Evolutionary conservation across 345 rosid genomes (phyloP).

Genomic region (Isatis tinctoria): DNA sequence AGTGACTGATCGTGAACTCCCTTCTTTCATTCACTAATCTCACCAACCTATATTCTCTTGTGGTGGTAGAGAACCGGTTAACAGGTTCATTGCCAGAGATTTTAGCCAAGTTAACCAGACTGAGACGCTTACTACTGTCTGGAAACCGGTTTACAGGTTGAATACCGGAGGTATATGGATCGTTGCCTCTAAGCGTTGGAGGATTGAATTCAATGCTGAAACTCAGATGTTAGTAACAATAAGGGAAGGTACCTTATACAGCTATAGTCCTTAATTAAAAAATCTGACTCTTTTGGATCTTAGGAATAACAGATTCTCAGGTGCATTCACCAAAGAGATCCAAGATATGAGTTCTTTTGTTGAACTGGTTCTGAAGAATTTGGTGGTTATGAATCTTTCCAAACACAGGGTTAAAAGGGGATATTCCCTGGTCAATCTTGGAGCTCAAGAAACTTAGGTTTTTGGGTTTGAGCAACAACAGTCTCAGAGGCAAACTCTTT

Average conservation of each 20-base stretch:
- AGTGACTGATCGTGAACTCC: slow-evolving; percentile 65
- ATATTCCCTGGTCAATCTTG: slow-evolving; percentile 56
- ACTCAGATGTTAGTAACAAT: slow-evolving; percentile 81
- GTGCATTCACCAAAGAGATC: slow-evolving; percentile 54
- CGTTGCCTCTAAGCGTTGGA: slow-evolving; percentile 52
- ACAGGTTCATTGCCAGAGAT: slow-evolving; percentile 51
- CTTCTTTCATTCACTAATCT: slow-evolving; percentile 50
- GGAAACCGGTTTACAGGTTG: slow-evolving; percentile 61
- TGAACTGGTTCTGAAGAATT: slow-evolving; percentile 53
- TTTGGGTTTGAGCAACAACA: slow-evolving; percentile 71
- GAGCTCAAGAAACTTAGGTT: slow-evolving; percentile 67
- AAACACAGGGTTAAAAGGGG: slow-evolving; percentile 50
- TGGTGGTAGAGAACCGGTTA: slow-evolving; percentile 65
- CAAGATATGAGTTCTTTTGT: slow-evolving; percentile 57
- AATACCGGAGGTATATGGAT: slow-evolving; percentile 53
- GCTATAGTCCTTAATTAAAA: slow-evolving; percentile 47
- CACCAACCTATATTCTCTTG: slow-evolving; percentile 62
- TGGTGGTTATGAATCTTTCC: slow-evolving; percentile 67
- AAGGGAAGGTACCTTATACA: slow-evolving; percentile 48
- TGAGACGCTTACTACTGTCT: slow-evolving; percentile 66
- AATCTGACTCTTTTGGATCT: slow-evolving; percentile 75
- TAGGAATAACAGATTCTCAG: slow-evolving; percentile 67
- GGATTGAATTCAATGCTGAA: slow-evolving; percentile 63
- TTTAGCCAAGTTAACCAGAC: slow-evolving; percentile 46
- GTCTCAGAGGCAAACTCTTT: slow-evolving; percentile 52